Percentiles rank a stretch among this genome's conserved stretches.
phyloP scores from a whole-genome alignment of 495 filamentous ascomycete species.

The Aspergillus sparsus region DNA sequence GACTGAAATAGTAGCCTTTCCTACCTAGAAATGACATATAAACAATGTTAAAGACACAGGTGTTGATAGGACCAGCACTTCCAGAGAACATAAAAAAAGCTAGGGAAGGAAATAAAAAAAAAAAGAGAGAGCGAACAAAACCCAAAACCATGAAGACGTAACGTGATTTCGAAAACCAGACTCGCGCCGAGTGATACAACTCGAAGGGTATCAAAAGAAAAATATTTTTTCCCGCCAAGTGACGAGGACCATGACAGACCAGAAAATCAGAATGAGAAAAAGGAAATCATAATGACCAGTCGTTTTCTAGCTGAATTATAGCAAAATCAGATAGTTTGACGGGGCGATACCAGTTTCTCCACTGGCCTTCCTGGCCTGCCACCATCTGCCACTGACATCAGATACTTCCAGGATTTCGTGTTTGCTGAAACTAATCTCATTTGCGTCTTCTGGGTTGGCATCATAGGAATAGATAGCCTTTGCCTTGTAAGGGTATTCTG shows the following conservation, averaged over 20 bases:
- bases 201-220: constrained; percentile 53
- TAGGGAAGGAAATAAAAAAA: constrained; percentile 6
- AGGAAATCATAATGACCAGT: constrained; percentile 25
- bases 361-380: constrained; percentile 94
- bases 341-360: constrained; percentile 97
- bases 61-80: constrained; percentile 13
- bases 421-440: constrained; percentile 96
- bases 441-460: constrained; percentile 95
- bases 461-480: constrained; percentile 99
- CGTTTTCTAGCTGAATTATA: constrained; percentile 56
- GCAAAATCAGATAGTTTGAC: constrained; percentile 94
- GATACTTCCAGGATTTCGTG: constrained; percentile 96
- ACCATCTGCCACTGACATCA: constrained; percentile 96
- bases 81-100: constrained; percentile 18
- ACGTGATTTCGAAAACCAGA: constrained; percentile 42
- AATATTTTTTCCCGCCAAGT: constrained; percentile 35
- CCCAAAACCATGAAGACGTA: constrained; percentile 47
- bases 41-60: constrained; percentile 9
- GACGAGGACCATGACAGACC: constrained; percentile 29
- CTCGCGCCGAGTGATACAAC: constrained; percentile 43
- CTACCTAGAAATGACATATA: constrained; percentile 5
- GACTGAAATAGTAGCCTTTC: constrained; percentile 6
- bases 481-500: constrained; percentile 94
- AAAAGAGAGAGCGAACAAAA: constrained; percentile 21
- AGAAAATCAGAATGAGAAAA: constrained; percentile 28